phyloP scores from a whole-genome alignment of 163 green algal genomes.

The Trebouxiophyceae sp. region DNA sequence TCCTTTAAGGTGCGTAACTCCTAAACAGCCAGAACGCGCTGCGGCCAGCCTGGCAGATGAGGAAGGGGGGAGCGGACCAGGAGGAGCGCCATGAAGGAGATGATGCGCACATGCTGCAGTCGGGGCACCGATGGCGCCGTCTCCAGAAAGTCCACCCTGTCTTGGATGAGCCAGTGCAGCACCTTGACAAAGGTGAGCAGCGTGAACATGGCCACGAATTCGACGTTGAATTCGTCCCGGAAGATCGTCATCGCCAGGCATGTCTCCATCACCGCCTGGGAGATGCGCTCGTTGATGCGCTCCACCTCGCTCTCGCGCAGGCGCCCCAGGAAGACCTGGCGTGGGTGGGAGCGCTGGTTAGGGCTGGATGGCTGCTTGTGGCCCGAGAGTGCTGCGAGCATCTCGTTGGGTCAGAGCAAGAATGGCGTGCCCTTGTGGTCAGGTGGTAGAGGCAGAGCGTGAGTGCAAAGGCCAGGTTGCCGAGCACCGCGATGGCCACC shows the following conservation, averaged over 20 bases:
- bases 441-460: conserved; percentile 61
- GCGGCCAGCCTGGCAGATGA: too few species aligned
- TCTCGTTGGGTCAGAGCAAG: too few species aligned
- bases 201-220: conserved; percentile 90
- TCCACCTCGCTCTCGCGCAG: conserved; percentile 93
- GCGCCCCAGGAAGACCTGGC: conserved; percentile 83
- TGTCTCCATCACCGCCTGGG: conserved; percentile 88
- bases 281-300: conserved; percentile 82
- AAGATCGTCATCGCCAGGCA: conserved; percentile 98
- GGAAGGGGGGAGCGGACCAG: conserved; percentile 56
- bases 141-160: conserved; percentile 92
- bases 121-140: conserved; percentile 71
- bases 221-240: conserved; percentile 84
- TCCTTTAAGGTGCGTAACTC: too few species aligned
- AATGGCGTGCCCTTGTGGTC: conserved; percentile 53
- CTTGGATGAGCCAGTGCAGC: conserved; percentile 23
- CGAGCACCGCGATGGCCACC: conserved; percentile 78
- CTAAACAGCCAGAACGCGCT: too few species aligned
- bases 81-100: conserved; percentile 73
- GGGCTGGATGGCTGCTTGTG: not conserved
- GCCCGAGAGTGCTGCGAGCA: not conserved
- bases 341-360: not conserved
- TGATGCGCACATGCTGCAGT: conserved; percentile 67
- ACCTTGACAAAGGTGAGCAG: conserved; percentile 88
- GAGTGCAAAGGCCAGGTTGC: conserved; percentile 86